Evolutionary conservation across 2,329 filamentous ascomycete genomes (phyloP), one percentile per base, ranked within the genome.

Genomic region (Lecanoromycetidae sp.): DNA sequence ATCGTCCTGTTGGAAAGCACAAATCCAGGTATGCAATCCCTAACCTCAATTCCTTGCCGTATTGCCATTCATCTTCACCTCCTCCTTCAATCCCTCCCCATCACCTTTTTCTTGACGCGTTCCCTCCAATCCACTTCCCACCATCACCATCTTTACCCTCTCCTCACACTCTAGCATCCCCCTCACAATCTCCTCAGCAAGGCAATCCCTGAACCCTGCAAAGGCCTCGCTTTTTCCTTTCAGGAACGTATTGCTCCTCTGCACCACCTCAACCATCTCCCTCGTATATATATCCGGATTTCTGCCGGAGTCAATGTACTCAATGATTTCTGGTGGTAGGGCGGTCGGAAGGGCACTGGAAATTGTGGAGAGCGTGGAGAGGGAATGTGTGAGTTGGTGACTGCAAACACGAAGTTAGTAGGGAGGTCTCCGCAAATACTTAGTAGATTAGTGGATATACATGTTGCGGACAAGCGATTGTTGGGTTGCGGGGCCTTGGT

Each of bases 241-340:
- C 43, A 80, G 61, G 60, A 76, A 71, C 57, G 79, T 76, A 53
- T 82, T 82, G 40, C 72, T 71, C 51, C 71, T 68, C 63, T 80
- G 77, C 7, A 78, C 75, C 23, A 75, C 65, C 61, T 82, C 77
- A 36, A 81, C 75, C 53, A 80, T 79, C 55, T 81, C 76, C 37
- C 77, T 70, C 7, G 76, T 80, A 61, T 79, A 81, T 54, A 81
- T 80, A 56, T 81, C 77, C 6, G 77, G 78, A 56, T 82, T 82
- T 19, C 77, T 73, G 15, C 75, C 71, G 17, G 71, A 66, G 55
- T 80, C 76, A 27, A 82, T 75, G 58, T 80, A 82, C 46, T 71
- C 68, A 53, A 79, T 73, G 26, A 81, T 74, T 54, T 80, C 77
- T 4, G 75, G 70, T 0, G 78, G 77, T 1, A 81, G 69, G 39